Conservation (phyloP, 2,329 filamentous ascomycete genomes). For the Graphium sp. region DNA sequence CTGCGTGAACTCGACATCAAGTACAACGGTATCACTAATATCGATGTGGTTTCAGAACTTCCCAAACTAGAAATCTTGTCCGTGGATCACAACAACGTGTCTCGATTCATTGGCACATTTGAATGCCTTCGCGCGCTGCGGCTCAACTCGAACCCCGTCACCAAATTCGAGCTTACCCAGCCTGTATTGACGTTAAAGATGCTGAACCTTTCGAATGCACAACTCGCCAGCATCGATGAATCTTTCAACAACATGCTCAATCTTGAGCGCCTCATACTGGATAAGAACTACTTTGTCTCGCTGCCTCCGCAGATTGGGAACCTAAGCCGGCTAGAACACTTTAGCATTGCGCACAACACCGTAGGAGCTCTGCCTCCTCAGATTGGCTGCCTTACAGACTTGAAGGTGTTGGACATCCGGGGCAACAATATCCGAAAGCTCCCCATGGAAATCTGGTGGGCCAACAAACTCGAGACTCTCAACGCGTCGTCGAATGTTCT, state of each 20-base stretch:
- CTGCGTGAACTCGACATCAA: conserved; percentile 87
- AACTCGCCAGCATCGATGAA: conserved; percentile 77
- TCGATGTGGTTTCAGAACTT: conserved; percentile 71
- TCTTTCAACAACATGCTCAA: conserved; percentile 79
- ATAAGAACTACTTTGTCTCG: conserved; percentile 91
- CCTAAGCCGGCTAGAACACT: conserved; percentile 67
- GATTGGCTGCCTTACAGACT: conserved; percentile 72
- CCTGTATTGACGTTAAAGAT: conserved; percentile 68
- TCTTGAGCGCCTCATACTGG: conserved; percentile 72
- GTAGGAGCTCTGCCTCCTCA: conserved; percentile 71
- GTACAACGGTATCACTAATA: conserved; percentile 78
- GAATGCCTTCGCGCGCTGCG: conserved; percentile 68
- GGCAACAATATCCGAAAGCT: conserved; percentile 86
- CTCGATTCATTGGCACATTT: conserved; percentile 81
- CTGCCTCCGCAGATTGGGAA: conserved; percentile 74
- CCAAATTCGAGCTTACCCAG: conserved; percentile 70
- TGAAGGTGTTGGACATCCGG: conserved; percentile 73
- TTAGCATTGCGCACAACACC: conserved; percentile 87
- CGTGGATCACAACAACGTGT: conserved; percentile 84
- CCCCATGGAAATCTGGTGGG: conserved; percentile 92
- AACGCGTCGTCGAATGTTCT: conserved; percentile 94
- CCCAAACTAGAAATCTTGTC: conserved; percentile 78
- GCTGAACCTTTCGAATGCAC: conserved; percentile 80
- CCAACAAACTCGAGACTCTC: conserved; percentile 72
- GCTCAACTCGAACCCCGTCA: conserved; percentile 89